These are phyloP conservation scores for Calonectria hongkongensis DNA, from an alignment of 2,329 filamentous ascomycete species.

Conservation along the genomic window DNA sequence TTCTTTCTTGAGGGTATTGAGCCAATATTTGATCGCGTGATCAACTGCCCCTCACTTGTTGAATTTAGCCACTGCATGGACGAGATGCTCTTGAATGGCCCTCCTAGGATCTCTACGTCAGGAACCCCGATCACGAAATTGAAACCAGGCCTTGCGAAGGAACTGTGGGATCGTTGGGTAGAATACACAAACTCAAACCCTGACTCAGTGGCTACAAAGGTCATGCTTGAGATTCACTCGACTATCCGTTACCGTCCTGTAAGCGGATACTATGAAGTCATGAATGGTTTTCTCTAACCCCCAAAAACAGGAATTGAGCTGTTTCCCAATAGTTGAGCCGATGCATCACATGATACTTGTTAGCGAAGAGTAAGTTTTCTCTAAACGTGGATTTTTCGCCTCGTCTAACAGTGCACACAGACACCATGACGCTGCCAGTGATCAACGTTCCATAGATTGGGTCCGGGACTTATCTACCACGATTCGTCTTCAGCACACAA, in stretches of 20 bases:
- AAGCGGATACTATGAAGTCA: not conserved
- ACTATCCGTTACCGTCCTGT: not conserved
- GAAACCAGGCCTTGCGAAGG: not conserved
- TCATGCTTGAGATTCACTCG: not conserved
- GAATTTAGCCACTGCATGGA: constrained; percentile 14
- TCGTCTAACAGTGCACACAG: not conserved
- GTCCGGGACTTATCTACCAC: not conserved
- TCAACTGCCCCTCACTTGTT: not conserved
- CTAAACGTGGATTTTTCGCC: no score
- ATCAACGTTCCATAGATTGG: not conserved
- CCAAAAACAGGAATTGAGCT: not conserved
- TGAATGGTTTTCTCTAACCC: not conserved
- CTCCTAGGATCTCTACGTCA: not conserved
- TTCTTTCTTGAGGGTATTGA: not conserved
- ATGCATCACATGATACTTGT: constrained; percentile 6
- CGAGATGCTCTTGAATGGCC: not conserved
- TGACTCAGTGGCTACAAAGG: not conserved
- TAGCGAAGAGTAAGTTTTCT: not conserved
- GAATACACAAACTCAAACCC: not conserved
- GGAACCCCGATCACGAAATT: not conserved
- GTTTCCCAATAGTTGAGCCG: not conserved
- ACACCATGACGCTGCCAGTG: not conserved
- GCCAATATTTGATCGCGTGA: not conserved
- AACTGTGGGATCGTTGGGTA: not conserved
- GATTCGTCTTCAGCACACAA: not conserved